Evolutionary conservation across 2,329 filamentous ascomycete genomes (phyloP), one percentile per base, ranked within the genome.

Genomic region (Aspergillus hiratsukae): DNA sequence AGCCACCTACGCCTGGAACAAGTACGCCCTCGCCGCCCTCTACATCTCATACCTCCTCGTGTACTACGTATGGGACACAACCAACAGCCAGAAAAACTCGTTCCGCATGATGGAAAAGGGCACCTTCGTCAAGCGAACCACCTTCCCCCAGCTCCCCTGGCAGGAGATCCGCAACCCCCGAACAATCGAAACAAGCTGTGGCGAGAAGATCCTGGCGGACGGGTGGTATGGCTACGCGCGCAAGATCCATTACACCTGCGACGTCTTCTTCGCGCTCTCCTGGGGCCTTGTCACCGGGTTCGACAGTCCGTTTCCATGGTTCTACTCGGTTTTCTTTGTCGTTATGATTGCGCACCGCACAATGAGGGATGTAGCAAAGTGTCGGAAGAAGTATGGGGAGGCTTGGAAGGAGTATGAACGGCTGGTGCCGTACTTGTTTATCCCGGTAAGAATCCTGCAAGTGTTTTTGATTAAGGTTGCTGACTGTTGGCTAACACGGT

Each of bases 61-160:
- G 63, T 96, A 96, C 80, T 93, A 89, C 84, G 80, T 95, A 54
- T 96, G 91, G 90, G 91, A 96, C 70, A 94, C 90, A 37, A 86
- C 84, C 74, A 96, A 96, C 77, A 89, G 85, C 67, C 91, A 96
- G 75, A 96, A 96, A 83, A 96, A 95, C 76, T 85, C 88, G 62
- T 96, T 95, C 83, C 85, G 91, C 52, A 83, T 87, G 59, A 81
- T 85, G 76, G 89, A 95, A 76, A 84, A 87, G 56, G 90, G 90
- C 56, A 85, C 85, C 21, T 62, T 66, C 35, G 73, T 87, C 51
- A 79, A 86, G 70, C 87, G 91, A 65, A 89, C 85, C 64, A 86
- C 90, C 1, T 96, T 96, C 76, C 91, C 91, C 3, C 89, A 92
- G 72, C 82, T 96, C 4, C 91, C 90, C 6, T 96, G 90, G 87